Percentiles rank a stretch among this genome's conserved stretches.
phyloP scores from a whole-genome alignment of 2,329 filamentous ascomycete genomes.

The Bipolaris oryzae region DNA sequence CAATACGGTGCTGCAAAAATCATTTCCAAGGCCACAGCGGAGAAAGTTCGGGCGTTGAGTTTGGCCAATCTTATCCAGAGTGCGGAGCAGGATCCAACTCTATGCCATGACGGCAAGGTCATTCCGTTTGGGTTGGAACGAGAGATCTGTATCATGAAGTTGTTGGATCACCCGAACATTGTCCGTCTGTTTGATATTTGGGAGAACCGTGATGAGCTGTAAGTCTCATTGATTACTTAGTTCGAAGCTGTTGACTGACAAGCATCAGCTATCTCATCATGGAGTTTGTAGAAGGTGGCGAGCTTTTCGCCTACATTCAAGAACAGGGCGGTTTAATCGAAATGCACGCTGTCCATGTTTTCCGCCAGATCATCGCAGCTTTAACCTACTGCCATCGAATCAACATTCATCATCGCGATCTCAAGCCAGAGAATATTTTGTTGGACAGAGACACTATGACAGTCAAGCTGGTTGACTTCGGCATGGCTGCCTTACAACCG shows the following conservation, averaged over 20 bases:
- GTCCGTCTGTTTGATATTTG: conserved; percentile 95
- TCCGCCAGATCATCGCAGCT: conserved; percentile 91
- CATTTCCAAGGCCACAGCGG: conserved; percentile 78
- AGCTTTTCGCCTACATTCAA: conserved; percentile 87
- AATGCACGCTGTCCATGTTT: conserved; percentile 80
- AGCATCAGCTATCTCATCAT: conserved; percentile 81
- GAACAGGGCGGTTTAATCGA: conserved; percentile 75
- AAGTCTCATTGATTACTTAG: conserved; percentile 47
- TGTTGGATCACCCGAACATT: conserved; percentile 93
- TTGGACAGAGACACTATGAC: conserved; percentile 72
- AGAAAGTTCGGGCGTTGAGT: conserved; percentile 83
- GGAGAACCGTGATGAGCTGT: conserved; percentile 97
- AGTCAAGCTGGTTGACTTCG: conserved; percentile 96
- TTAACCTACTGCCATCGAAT: conserved; percentile 92
- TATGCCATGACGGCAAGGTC: conserved; percentile 64
- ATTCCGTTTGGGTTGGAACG: conserved; percentile 91
- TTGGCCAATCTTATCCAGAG: conserved; percentile 81
- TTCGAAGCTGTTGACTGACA: conserved; percentile 19
- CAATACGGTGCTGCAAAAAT: conserved; percentile 94
- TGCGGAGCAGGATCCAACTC: conserved; percentile 63
- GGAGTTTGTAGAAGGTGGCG: conserved; percentile 84
- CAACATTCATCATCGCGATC: conserved; percentile 92
- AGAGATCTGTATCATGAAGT: conserved; percentile 95
- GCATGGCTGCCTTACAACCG: conserved; percentile 93
- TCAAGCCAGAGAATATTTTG: conserved; percentile 97